Evolutionary conservation across 1,284 basidiomycete species (phyloP).

Genomic region (Ganoderma multipileum): DNA sequence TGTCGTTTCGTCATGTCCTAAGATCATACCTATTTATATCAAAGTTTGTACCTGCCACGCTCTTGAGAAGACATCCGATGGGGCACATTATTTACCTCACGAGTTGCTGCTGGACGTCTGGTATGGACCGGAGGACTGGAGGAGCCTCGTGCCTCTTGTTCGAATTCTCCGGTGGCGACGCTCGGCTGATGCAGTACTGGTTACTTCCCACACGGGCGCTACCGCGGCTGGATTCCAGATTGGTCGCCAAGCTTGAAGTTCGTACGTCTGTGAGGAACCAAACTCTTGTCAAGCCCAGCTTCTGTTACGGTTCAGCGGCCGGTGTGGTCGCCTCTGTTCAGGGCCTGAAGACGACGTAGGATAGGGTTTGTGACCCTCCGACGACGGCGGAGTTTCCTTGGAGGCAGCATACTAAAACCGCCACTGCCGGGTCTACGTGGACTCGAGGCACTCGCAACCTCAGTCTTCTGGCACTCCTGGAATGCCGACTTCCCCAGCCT

Average conservation of each 20-base stretch:
- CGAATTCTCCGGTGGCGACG: too few relatives aligned
- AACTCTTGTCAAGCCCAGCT: not conserved
- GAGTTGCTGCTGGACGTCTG: not conserved
- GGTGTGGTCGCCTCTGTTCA: not conserved
- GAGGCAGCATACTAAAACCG: not conserved
- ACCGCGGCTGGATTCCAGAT: not conserved
- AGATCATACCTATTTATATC: too few relatives aligned
- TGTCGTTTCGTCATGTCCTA: too few relatives aligned
- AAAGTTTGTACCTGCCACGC: not conserved
- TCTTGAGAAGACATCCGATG: not conserved
- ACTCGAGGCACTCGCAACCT: not conserved
- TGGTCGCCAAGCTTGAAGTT: too few relatives aligned
- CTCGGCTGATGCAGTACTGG: too few relatives aligned
- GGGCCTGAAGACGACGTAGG: not conserved
- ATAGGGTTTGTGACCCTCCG: not conserved
- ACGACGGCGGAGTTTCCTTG: not conserved
- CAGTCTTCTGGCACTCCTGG: not conserved
- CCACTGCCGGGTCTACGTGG: not conserved
- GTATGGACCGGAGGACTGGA: not conserved
- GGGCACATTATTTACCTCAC: not conserved
- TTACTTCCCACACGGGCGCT: not conserved
- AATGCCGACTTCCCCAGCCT: constrained; percentile 11
- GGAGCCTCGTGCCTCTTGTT: not conserved
- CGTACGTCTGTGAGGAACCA: not conserved
- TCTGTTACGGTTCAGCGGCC: not conserved